A percentile compares a stretch with the other conserved stretches of the same genome.
These are phyloP conservation scores for Epichloe brachyelytri DNA, from an alignment of 2,329 filamentous ascomycete genomes.

Conservation along the genomic window DNA sequence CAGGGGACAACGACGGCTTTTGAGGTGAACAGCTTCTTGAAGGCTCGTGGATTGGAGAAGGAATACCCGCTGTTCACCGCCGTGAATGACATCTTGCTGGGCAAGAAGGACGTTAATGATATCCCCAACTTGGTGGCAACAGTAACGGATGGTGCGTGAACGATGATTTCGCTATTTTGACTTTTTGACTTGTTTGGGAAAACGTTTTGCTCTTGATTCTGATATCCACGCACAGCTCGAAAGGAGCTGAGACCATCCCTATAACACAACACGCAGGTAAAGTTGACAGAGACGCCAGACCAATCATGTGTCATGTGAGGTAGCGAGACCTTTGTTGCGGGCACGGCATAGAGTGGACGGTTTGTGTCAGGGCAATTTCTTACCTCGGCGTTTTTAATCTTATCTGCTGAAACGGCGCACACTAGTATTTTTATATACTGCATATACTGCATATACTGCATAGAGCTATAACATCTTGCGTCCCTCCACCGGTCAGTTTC, in stretches of 20 bases:
- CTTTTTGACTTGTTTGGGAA: not conserved
- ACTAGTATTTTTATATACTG: not conserved
- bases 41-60: slow-evolving; percentile 59
- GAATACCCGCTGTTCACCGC: slow-evolving; percentile 91
- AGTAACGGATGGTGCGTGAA: slow-evolving; percentile 8
- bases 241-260: not conserved
- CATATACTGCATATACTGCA: not conserved
- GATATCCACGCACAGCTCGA: not conserved
- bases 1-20: slow-evolving; percentile 87
- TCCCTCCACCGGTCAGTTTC: not conserved
- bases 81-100: slow-evolving; percentile 68
- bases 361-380: not conserved
- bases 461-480: not conserved
- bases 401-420: not conserved
- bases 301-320: not conserved
- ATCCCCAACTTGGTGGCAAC: slow-evolving; percentile 55
- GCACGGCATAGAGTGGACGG: not conserved
- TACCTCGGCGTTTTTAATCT: not conserved
- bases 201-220: not conserved
- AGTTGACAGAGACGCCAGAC: not conserved
- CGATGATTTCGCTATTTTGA: not conserved
- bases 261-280: not conserved
- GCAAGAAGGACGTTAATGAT: slow-evolving; percentile 63
- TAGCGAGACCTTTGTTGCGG: not conserved
- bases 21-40: slow-evolving; percentile 84